These are phyloP conservation scores for Lasiodiplodia sp. DNA, from an alignment of 2,329 filamentous ascomycete genomes.

Conservation along the genomic window DNA sequence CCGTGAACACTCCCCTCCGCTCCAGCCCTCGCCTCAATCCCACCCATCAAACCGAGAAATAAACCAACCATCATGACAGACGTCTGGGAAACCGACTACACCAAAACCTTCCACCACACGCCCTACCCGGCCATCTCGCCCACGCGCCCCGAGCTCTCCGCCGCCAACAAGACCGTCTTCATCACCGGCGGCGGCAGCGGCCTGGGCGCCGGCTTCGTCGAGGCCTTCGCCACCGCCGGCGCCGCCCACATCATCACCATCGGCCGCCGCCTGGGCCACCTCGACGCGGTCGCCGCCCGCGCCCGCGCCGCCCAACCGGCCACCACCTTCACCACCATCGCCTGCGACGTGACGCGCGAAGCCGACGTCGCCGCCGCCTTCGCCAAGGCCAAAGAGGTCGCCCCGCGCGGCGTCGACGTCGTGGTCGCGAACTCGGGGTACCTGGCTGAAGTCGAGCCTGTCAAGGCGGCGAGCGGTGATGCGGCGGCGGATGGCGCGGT, in stretches of 20 bases:
- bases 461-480: conserved; percentile 19
- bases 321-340: conserved; percentile 31
- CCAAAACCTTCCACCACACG: conserved; percentile 33
- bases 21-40: no score
- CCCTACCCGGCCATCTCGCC: conserved; percentile 35
- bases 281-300: conserved; percentile 41
- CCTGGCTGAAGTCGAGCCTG: conserved; percentile 23
- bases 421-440: conserved; percentile 38
- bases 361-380: conserved; percentile 36
- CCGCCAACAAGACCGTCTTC: conserved; percentile 38
- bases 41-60: no score
- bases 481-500: background rate
- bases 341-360: conserved; percentile 35
- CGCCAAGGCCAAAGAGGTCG: conserved; percentile 28
- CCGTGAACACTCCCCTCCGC: no score
- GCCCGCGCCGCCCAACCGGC: conserved; percentile 22
- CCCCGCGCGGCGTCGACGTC: conserved; percentile 34
- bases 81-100: conserved; percentile 18
- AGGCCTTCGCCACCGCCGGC: conserved; percentile 54
- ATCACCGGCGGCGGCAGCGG: conserved; percentile 56
- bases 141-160: conserved; percentile 32
- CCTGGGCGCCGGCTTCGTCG: conserved; percentile 55
- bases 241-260: conserved; percentile 54
- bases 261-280: conserved; percentile 47
- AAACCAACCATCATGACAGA: no score